Evolutionary conservation across 192 early-diverging fungal species (phyloP).

Genomic region (Cladochytrium replicatum): DNA sequence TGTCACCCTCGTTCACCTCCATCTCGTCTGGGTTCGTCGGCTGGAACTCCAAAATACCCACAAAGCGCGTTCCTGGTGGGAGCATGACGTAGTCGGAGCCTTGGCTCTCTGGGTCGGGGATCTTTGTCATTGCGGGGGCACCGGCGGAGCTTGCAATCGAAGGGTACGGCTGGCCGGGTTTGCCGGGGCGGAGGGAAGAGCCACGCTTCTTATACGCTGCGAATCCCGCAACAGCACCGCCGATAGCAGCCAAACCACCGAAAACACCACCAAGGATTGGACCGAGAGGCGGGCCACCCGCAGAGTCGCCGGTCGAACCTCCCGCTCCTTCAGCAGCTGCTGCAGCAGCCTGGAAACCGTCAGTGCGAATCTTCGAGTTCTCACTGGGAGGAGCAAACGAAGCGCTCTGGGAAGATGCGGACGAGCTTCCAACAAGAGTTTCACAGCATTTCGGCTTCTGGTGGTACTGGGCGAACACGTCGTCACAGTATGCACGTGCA

Average conservation of each 20-base stretch:
- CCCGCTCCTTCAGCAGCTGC: neutral
- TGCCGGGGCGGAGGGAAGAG: neutral
- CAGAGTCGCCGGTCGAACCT: neutral
- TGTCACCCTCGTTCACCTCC: constrained; percentile 21
- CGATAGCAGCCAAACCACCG: neutral
- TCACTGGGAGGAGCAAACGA: neutral
- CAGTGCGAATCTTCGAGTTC: neutral
- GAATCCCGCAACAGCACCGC: neutral
- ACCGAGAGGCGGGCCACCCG: neutral
- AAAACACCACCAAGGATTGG: neutral
- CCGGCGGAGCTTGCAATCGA: constrained; percentile 1
- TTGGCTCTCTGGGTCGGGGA: neutral
- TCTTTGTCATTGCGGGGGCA: neutral
- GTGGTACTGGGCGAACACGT: neutral
- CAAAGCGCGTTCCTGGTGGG: constrained; percentile 3
- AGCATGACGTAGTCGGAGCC: constrained; percentile 1
- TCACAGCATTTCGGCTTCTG: constrained; percentile 16
- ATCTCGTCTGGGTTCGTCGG: constrained; percentile 21
- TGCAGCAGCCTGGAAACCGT: neutral
- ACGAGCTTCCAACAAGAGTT: neutral
- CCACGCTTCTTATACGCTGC: neutral
- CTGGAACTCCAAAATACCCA: constrained; percentile 18
- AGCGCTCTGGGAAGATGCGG: neutral
- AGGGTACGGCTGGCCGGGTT: neutral
- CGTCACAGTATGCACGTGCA: constrained; percentile 20